Base-by-base conservation (phyloP, 768 basidiomycete genomes). In the Leccinum variicolor region DNA sequence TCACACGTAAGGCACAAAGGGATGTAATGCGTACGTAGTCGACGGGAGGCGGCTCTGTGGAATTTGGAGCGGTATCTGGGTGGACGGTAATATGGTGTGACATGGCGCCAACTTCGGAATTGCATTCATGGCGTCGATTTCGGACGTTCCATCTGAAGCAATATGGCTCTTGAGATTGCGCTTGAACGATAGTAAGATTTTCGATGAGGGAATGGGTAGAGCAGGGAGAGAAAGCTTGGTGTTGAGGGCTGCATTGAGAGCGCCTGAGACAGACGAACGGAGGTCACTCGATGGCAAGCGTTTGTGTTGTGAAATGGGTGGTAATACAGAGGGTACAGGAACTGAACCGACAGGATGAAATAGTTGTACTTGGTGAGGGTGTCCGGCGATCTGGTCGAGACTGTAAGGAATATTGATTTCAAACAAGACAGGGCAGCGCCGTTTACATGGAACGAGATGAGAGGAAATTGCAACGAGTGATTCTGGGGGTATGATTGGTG, bases 401-500 rank as follows among this genome's bases (percentile, higher is more conserved):
- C 61, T 64, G 56, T 69, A 68, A 23, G 73, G 58, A 3, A 63
- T 59, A 6, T 74, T 69, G 4, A 77, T 59, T 13, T 74, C 68
- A 57, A 79, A 77, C 54, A 79, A 59, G 63, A 74, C 62, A 1
- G 73, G 67, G 36, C 50, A 67, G 1, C 67, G 60, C 9, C 52
- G 25, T 51, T 51, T 60, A 15, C 56, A 68, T 0, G 54, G 63
- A 3, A 59, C 59, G 6, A 75, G 65, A 54, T 76, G 74, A 0
- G 75, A 69, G 1, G 79, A 74, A 17, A 85, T 71, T 34, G 76
- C 59, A 9, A 75, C 59, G 17, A 84, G 63, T 6, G 79, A 69
- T 53, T 84, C 80, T 7, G 75, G 71, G 2, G 85, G 84, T 66
- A 86, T 74, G 48, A 86, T 76, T n/a, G 76, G 73, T 0, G 85